Base-by-base conservation (phyloP, 352 stramenopile genomes). In the Phytophthora sp. region DNA sequence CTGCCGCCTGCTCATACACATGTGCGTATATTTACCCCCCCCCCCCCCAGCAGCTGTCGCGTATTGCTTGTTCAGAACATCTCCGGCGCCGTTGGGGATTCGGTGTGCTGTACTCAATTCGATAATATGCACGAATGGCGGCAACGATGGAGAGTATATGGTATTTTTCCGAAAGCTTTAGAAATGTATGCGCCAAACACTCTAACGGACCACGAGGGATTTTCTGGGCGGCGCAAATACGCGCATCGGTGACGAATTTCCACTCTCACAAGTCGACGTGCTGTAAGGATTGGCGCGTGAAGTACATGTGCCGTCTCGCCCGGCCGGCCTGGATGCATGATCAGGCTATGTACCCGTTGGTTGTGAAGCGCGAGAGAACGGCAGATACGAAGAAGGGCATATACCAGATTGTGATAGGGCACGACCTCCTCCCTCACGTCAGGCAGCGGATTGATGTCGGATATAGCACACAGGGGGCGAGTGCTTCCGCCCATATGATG, bases 1-100 rank as follows among this genome's bases (percentile, higher is more conserved):
- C 51, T 57, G 62, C 3, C 16, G 67, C 11, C 35, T 71, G 6
- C 67, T 71, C 36, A 42, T 54, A 11, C 68, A 76, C 36, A 56
- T 59, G 5, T 26, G 50, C 49, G 0, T 72, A 76, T 54, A 54
- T 41, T 20, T 69, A 46, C 1, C 23, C 49, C 23, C 63, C 23
- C n/a, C 61, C 24, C 2, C 62, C 57, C 15, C 26, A 47, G 16
- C 18, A 72, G 3, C 20, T 76, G 21, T 53, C 61, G n/a, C 21
- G 62, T 21, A 21, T 71, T n/a, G 13, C 23, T 4, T 68, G 61
- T 23, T 45, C 44, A 33, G 4, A 8, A 7, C 1, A 5, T 24
- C 18, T 46, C 1, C 2, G 18, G 3, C n/a, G 27, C 15, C 5
- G n/a, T n/a, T n/a, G n/a, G n/a, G n/a, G n/a, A n/a, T n/a, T n/a